A percentile compares a stretch with the other conserved stretches of the same genome.
phyloP scores from a whole-genome alignment of 2,329 filamentous ascomycete genomes.

The Allantophomopsis lycopodina region DNA sequence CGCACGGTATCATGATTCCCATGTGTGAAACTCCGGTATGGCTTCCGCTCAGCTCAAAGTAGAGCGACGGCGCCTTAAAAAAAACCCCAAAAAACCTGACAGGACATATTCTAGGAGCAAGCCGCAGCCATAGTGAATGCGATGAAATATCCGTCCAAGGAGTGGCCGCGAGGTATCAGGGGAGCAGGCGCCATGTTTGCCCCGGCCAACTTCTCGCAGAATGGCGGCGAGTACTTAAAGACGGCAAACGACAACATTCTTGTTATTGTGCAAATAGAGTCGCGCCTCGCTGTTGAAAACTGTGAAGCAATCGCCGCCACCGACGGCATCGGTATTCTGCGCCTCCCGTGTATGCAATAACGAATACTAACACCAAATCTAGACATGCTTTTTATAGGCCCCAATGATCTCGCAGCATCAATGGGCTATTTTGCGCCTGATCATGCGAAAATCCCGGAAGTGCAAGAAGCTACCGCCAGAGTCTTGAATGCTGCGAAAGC shows the following conservation, averaged over 20 bases:
- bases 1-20: conserved; percentile 35
- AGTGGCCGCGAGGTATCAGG: conserved; percentile 28
- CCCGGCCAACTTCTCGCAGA: conserved; percentile 31
- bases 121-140: conserved; percentile 30
- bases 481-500: conserved; percentile 15
- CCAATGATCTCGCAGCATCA: conserved; percentile 12
- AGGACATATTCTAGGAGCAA: conserved; percentile 28
- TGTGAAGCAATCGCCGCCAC: conserved; percentile 42
- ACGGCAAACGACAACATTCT: conserved; percentile 38
- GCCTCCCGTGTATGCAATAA: background rate
- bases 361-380: no score
- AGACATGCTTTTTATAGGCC: conserved; percentile 13
- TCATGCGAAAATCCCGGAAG: conserved; percentile 17
- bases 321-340: conserved; percentile 3
- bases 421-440: conserved; percentile 20
- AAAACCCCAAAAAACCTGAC: no score
- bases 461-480: conserved; percentile 14
- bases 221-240: conserved; percentile 37
- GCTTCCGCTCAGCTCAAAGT: no score
- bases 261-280: conserved; percentile 54
- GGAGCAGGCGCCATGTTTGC: conserved; percentile 38
- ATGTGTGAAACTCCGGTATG: no score
- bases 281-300: conserved; percentile 39
- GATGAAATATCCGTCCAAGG: conserved; percentile 31
- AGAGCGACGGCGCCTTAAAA: no score